Conservation (phyloP, 768 basidiomycete species). For the Tylopilus sp. region DNA sequence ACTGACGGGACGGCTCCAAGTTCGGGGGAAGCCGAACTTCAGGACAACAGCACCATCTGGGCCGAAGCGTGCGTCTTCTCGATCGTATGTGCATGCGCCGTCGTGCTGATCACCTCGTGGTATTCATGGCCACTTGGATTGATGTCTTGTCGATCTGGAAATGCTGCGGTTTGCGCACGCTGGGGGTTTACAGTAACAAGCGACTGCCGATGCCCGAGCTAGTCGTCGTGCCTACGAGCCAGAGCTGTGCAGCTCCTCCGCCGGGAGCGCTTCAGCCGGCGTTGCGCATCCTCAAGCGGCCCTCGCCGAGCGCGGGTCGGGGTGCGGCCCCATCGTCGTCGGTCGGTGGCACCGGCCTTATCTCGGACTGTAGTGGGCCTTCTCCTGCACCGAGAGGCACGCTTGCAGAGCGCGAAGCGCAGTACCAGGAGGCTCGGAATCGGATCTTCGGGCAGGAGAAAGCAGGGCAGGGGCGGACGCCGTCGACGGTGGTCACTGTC, state of each 20-base stretch:
- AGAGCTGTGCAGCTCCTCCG: constrained; percentile 45
- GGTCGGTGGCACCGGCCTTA: constrained; percentile 8
- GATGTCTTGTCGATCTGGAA: no score
- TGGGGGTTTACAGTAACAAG: constrained; percentile 47
- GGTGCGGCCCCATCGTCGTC: not conserved
- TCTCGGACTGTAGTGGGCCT: constrained; percentile 4
- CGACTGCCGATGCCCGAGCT: constrained; percentile 67
- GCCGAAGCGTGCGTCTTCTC: constrained; percentile 57
- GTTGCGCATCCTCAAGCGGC: constrained; percentile 73
- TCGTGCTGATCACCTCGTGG: constrained; percentile 11
- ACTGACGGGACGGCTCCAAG: not conserved
- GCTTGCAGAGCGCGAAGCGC: constrained; percentile 64
- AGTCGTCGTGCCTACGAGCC: constrained; percentile 40
- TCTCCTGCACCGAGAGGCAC: constrained; percentile 25
- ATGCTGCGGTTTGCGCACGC: no score
- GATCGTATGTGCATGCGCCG: not conserved
- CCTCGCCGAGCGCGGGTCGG: constrained; percentile 28
- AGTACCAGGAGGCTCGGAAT: constrained; percentile 70
- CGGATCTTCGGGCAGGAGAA: constrained; percentile 57
- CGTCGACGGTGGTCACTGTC: constrained; percentile 5
- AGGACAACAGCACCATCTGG: constrained; percentile 53
- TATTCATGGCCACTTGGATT: not conserved
- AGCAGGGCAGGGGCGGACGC: not conserved
- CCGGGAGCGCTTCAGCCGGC: constrained; percentile 56
- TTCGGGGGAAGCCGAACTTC: not conserved